Conservation (phyloP, 192 early-diverging fungal genomes). For the Coemansia sp. region DNA sequence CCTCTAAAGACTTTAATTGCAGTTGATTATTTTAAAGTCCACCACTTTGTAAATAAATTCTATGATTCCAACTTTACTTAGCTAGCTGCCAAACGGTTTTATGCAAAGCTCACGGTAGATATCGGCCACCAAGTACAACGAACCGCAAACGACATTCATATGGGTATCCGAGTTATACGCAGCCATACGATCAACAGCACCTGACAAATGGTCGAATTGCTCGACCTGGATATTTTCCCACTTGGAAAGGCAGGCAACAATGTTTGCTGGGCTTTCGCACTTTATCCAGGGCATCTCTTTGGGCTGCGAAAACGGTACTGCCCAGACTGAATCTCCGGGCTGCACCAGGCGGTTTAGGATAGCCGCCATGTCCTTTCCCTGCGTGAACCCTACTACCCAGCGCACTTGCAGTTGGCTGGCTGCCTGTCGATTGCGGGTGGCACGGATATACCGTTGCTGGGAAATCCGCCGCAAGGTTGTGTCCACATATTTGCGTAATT, state of each 20-base stretch:
- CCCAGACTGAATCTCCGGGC: conserved; percentile 61
- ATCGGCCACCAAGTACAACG: conserved; percentile 83
- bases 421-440: conserved; percentile 6
- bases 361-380: conserved; percentile 62
- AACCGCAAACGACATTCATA: conserved; percentile 77
- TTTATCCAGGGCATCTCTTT: conserved; percentile 88
- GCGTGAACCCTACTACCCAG: conserved; percentile 78
- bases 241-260: conserved; percentile 13
- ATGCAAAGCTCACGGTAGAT: conserved; percentile 57
- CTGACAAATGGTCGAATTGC: conserved; percentile 31
- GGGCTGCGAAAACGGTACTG: conserved; percentile 71
- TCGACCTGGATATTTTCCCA: conserved; percentile 10
- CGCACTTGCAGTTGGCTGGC: conserved; percentile 42
- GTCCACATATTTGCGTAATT: conserved; percentile 67
- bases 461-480: conserved; percentile 33
- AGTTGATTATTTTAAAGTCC: too few relatives aligned
- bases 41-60: too few relatives aligned
- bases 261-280: conserved; percentile 52
- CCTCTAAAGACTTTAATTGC: too few relatives aligned
- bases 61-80: too few relatives aligned
- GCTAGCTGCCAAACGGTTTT: conserved; percentile 18
- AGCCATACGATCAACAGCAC: conserved; percentile 43
- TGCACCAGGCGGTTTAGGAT: conserved; percentile 62
- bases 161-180: conserved; percentile 19
- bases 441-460: conserved; percentile 30